Evolutionary conservation across 148 eudicot genomes (phyloP).

Genomic region (Pharnaceum exiguum): DNA sequence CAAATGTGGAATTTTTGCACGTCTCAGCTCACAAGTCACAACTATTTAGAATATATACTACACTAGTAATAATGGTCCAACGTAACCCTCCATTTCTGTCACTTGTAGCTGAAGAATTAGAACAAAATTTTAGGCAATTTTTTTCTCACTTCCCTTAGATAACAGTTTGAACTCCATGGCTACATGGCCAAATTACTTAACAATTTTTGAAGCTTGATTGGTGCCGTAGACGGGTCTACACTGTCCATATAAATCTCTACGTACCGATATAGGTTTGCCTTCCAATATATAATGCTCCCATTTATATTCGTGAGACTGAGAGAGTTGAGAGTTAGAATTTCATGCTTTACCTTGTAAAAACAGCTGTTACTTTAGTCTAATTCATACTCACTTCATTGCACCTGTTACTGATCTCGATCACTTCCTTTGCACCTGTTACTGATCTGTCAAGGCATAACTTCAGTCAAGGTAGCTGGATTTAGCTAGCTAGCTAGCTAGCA

Average conservation of each 20-base stretch:
- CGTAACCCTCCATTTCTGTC: slow-evolving; percentile 11
- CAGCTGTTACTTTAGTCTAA: not conserved
- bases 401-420: slow-evolving; percentile 5
- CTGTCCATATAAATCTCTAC: slow-evolving; percentile 4
- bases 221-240: no score
- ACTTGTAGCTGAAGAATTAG: not conserved
- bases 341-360: slow-evolving; percentile 11
- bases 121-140: not conserved
- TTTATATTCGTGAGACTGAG: slow-evolving; percentile 4
- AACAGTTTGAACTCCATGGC: no score
- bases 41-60: slow-evolving; percentile 23
- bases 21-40: no score
- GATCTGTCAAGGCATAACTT: slow-evolving; percentile 23
- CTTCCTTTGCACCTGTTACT: slow-evolving; percentile 12
- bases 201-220: no score
- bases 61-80: slow-evolving; percentile 25
- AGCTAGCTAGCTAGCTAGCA: slow-evolving; percentile 6
- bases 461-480: slow-evolving; percentile 15
- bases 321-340: slow-evolving; percentile 6
- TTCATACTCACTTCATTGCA: slow-evolving; percentile 13
- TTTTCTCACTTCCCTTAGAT: not conserved
- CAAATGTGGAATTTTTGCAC: slow-evolving; percentile 13
- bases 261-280: not conserved
- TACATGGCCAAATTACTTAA: no score
- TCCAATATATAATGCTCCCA: not conserved